Base-by-base conservation (phyloP, 2,329 filamentous ascomycete genomes). In the Colletotrichum incanum region DNA sequence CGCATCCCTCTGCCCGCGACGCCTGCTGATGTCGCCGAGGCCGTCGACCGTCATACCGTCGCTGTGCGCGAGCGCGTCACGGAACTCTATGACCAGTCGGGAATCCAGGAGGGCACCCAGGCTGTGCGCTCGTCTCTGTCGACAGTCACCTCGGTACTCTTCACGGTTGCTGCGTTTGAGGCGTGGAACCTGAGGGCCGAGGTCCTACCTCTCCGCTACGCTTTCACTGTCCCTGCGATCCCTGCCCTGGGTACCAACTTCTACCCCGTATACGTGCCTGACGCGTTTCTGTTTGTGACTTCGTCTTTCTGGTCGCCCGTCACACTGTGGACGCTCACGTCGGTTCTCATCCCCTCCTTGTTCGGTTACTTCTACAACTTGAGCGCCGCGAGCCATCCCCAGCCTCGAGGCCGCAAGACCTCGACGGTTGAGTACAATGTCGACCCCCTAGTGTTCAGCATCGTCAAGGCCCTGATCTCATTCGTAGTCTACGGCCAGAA, bases 361-460 rank as follows among this genome's bases (percentile, higher is more conserved):
- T 86, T 91, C 52, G 94, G 93, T 34, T 98, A 96, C 85, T 97
- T 98, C 81, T 93, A 97, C 89, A 98, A 98, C 83, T 82, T 98
- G 78, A 94, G 92, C 49, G 84, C 86, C 60, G 88, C 85, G 77
- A 85, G 80, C 77, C 82, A 80, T 79, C 74, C 78, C 75, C 72
- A 79, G 77, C 77, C 80, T 54, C 84, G 85, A 74, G 86, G 85
- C 75, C 86, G 86, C 79, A 70, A 45, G 49, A 39, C 39, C 20
- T 49, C 65, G 20, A 70, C 74, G 28, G 80, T 83, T 49, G 88
- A 90, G 74, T 91, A 92, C 75, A 84, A 87, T 7, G 91, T 96
- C 75, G 96, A 99, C 80, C 95, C 95, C 5, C 85, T 98, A 79
- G 93, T 92, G 28, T 99, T 97, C 84, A 97, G 95, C 84, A 91